Evolutionary conservation across 495 filamentous ascomycete genomes (phyloP).

Genomic region (Aspergillus campestris): DNA sequence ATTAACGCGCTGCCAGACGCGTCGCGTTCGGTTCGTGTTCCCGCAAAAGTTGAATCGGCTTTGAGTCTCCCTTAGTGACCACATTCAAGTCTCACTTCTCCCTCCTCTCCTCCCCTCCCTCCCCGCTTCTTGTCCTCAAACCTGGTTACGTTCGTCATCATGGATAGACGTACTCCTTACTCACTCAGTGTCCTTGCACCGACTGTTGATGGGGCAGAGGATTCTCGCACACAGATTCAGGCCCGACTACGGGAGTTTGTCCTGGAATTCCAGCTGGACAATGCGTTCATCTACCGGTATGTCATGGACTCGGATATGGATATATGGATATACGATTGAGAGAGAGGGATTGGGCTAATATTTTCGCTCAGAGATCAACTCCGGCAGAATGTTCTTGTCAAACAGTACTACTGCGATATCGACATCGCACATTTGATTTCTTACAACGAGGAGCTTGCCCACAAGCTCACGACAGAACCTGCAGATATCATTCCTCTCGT

Average conservation of each 20-base stretch:
- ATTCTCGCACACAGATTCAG: slow-evolving; percentile 48
- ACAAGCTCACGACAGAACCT: slow-evolving; percentile 83
- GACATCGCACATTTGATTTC: slow-evolving; percentile 95
- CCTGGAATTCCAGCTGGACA: slow-evolving; percentile 90
- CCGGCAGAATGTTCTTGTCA: slow-evolving; percentile 88
- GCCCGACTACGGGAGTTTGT: slow-evolving; percentile 65
- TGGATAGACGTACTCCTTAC: slow-evolving; percentile 86
- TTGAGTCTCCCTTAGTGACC: slow-evolving; percentile 8
- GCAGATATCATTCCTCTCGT: slow-evolving; percentile 89
- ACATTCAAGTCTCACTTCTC: slow-evolving; percentile 6
- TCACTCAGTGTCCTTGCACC: slow-evolving; percentile 71
- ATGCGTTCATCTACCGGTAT: slow-evolving; percentile 91
- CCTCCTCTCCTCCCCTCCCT: slow-evolving; percentile 13
- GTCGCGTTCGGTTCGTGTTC: slow-evolving; percentile 28
- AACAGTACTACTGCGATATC: slow-evolving; percentile 94
- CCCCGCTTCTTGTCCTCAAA: slow-evolving; percentile 10
- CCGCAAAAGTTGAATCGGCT: slow-evolving; percentile 22
- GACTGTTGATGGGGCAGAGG: slow-evolving; percentile 52
- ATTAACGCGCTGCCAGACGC: slow-evolving; percentile 35
- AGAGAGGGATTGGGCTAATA: slow-evolving; percentile 9
- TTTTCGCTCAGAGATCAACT: slow-evolving; percentile 69
- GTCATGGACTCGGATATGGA: slow-evolving; percentile 1
- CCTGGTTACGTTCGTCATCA: slow-evolving; percentile 27
- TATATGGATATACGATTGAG: slow-evolving; percentile 3
- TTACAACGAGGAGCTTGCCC: slow-evolving; percentile 93